Conservation (phyloP, 1,139 yeast species). For the Debaryomyces singareniensis region DNA sequence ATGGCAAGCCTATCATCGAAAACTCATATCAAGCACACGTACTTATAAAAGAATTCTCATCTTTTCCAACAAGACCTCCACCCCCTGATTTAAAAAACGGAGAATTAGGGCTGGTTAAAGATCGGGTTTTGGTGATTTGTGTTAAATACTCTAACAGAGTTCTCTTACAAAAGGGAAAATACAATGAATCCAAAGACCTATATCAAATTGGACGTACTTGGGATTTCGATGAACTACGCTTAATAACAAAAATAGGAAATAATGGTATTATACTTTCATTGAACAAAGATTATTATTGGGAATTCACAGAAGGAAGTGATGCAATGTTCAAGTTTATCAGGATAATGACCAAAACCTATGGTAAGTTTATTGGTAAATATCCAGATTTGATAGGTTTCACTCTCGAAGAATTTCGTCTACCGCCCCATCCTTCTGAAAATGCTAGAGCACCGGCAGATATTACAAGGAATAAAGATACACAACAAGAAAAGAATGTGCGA, state of each 20-base stretch:
- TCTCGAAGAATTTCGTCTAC: slow-evolving; percentile 29
- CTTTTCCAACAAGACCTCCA: slow-evolving; percentile 35
- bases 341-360: slow-evolving; percentile 56
- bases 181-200: slow-evolving; percentile 56
- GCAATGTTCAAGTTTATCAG: slow-evolving; percentile 53
- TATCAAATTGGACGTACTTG: slow-evolving; percentile 93
- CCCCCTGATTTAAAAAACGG: slow-evolving; percentile 23
- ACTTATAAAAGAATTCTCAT: slow-evolving; percentile 32
- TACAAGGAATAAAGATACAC: neutral
- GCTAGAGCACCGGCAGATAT: neutral
- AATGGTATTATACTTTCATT: slow-evolving; percentile 59
- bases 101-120: slow-evolving; percentile 33
- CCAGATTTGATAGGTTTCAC: slow-evolving; percentile 49
- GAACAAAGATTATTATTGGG: slow-evolving; percentile 86
- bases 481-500: neutral
- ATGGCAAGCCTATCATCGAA: slow-evolving; percentile 27
- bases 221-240: slow-evolving; percentile 69
- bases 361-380: slow-evolving; percentile 58
- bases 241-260: slow-evolving; percentile 45
- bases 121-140: slow-evolving; percentile 36
- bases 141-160: slow-evolving; percentile 52
- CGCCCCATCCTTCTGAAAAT: slow-evolving; percentile 20
- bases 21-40: slow-evolving; percentile 34
- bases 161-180: slow-evolving; percentile 81
- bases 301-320: slow-evolving; percentile 62